Conservation (phyloP, 306 rosid species). For the Acacia confusa region DNA sequence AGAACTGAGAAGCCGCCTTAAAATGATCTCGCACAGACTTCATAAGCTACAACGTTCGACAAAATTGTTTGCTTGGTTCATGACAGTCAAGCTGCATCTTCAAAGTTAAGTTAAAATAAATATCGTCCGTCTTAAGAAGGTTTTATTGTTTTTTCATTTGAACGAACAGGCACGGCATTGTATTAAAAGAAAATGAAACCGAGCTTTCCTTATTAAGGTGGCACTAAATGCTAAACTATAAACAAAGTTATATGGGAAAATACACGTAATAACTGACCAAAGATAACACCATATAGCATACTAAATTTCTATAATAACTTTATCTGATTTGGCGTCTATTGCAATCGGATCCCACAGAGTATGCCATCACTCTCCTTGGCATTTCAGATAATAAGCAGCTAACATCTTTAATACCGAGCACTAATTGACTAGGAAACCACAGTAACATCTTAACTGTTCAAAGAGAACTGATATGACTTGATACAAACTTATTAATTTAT, state of each 20-base stretch:
- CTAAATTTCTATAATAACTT: background rate
- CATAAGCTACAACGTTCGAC: background rate
- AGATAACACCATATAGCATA: background rate
- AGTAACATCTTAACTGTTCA: slow-evolving; percentile 15
- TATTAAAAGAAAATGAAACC: background rate
- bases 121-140: background rate
- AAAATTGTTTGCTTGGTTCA: background rate
- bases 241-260: background rate
- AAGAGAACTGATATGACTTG: slow-evolving; percentile 12
- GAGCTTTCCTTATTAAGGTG: background rate
- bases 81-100: background rate
- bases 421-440: background rate
- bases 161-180: background rate
- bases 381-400: background rate
- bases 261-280: background rate
- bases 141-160: background rate
- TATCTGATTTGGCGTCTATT: slow-evolving; percentile 21
- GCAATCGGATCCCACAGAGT: slow-evolving; percentile 36
- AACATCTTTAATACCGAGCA: slow-evolving; percentile 10
- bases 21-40: background rate
- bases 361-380: background rate
- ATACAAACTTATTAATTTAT: background rate
- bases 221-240: background rate
- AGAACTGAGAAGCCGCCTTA: slow-evolving; percentile 13
- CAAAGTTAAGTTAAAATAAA: background rate